These are phyloP conservation scores for Phyllosticta paracitricarpa DNA, from an alignment of 2,329 filamentous ascomycete genomes.

Conservation along the genomic window DNA sequence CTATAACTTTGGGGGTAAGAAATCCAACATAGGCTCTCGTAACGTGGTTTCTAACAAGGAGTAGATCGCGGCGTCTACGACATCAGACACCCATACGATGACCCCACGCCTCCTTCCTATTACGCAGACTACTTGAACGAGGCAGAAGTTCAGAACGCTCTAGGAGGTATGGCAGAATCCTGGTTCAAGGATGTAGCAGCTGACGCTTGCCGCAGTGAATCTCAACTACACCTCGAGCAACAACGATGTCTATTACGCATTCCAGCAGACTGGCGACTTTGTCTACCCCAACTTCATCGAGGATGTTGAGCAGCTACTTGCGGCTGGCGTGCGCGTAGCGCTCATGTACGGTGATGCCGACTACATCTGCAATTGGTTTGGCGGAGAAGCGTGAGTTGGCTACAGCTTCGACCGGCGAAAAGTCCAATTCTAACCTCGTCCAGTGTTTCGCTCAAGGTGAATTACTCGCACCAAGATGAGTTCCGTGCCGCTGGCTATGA, in stretches of 20 bases:
- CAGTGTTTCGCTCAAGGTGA: slow-evolving; percentile 26
- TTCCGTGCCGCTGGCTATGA: slow-evolving; percentile 22
- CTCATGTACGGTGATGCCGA: slow-evolving; percentile 27
- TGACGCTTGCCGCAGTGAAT: slow-evolving; percentile 31
- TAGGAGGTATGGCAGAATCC: slow-evolving; percentile 35
- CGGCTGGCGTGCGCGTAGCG: slow-evolving; percentile 28
- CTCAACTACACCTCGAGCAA: slow-evolving; percentile 49
- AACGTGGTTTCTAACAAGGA: slow-evolving; percentile 13
- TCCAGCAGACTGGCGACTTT: slow-evolving; percentile 43
- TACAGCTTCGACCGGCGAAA: neutral
- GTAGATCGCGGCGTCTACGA: slow-evolving; percentile 42
- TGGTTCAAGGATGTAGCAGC: neutral
- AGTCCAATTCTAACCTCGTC: neutral
- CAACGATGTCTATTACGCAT: slow-evolving; percentile 39
- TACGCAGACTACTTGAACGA: slow-evolving; percentile 58
- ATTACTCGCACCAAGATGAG: slow-evolving; percentile 25
- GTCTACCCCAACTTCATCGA: slow-evolving; percentile 49
- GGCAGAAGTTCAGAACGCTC: slow-evolving; percentile 44
- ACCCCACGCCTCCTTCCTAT: slow-evolving; percentile 54
- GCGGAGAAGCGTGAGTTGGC: slow-evolving; percentile 13
- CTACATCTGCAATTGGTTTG: slow-evolving; percentile 29
- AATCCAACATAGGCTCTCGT: neutral
- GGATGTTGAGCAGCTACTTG: slow-evolving; percentile 33
- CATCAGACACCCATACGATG: slow-evolving; percentile 43
- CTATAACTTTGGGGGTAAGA: slow-evolving; percentile 38